These are phyloP conservation scores for Melampsora larici-populina DNA, from an alignment of 1,284 basidiomycete species.

Conservation along the genomic window DNA sequence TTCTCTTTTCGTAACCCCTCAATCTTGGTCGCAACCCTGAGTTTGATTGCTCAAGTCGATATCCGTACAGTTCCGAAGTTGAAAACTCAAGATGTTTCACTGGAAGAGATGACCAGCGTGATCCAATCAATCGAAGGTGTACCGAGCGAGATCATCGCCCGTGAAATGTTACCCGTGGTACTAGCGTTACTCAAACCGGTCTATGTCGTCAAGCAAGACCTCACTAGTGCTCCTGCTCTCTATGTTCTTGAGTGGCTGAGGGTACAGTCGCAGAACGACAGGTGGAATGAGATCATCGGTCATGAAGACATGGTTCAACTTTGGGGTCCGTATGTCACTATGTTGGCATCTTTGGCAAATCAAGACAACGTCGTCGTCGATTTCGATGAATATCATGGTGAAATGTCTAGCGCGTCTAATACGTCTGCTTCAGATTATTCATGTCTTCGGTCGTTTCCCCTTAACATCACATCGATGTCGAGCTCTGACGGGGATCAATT, in stretches of 20 bases:
- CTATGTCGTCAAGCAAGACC: slow-evolving; percentile 20
- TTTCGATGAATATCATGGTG: neutral
- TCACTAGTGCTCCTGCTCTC: slow-evolving; percentile 14
- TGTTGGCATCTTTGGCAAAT: slow-evolving; percentile 26
- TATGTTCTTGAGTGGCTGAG: slow-evolving; percentile 41
- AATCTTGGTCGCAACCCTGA: slow-evolving; percentile 39
- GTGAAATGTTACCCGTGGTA: slow-evolving; percentile 31
- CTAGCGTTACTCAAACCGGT: slow-evolving; percentile 30
- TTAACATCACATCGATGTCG: slow-evolving; percentile 4
- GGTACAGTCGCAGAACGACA: slow-evolving; percentile 27
- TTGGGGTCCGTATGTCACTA: slow-evolving; percentile 37
- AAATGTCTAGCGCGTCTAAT: neutral
- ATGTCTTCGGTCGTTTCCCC: slow-evolving; percentile 31
- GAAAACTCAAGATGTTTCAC: neutral
- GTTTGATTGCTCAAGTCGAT: slow-evolving; percentile 38
- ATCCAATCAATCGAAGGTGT: slow-evolving; percentile 35
- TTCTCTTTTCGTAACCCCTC: slow-evolving; percentile 34
- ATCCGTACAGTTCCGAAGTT: slow-evolving; percentile 38
- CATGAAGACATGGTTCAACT: slow-evolving; percentile 30
- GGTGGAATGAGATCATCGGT: slow-evolving; percentile 42
- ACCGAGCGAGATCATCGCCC: slow-evolving; percentile 35
- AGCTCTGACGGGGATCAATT: neutral
- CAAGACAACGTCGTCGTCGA: slow-evolving; percentile 1
- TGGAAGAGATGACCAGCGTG: slow-evolving; percentile 25
- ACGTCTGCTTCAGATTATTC: slow-evolving; percentile 6